phyloP scores from a whole-genome alignment of 495 filamentous ascomycete species.

The Tuber aestivum region DNA sequence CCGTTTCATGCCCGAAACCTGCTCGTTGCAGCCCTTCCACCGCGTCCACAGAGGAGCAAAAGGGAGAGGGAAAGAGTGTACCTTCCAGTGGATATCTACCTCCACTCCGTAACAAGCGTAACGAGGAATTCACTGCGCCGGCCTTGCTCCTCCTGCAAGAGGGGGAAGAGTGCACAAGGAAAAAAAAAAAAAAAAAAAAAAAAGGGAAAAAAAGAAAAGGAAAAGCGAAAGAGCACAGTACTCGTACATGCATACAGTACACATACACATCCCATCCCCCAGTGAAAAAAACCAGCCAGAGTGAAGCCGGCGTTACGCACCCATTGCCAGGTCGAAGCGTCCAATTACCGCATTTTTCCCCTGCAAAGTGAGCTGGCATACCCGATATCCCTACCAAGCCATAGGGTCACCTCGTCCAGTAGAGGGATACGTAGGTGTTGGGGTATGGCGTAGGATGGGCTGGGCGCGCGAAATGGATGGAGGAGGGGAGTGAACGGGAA shows the following conservation, averaged over 20 bases:
- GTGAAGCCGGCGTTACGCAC: slow-evolving; percentile 25
- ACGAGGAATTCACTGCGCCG: background rate
- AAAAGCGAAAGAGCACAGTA: no score
- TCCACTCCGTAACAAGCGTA: background rate
- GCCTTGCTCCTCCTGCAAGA: background rate
- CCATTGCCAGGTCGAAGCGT: slow-evolving; percentile 26
- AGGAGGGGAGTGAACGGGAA: background rate
- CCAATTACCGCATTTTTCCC: slow-evolving; percentile 35
- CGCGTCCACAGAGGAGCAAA: background rate
- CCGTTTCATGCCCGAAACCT: background rate
- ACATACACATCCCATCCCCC: no score
- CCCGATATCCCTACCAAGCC: slow-evolving; percentile 33
- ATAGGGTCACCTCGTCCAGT: slow-evolving; percentile 19
- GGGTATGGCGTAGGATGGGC: background rate
- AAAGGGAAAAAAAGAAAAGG: no score
- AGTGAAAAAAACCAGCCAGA: slow-evolving; percentile 5
- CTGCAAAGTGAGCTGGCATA: slow-evolving; percentile 39
- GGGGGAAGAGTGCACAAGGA: background rate
- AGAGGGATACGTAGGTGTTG: slow-evolving; percentile 26
- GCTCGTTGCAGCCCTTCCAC: background rate
- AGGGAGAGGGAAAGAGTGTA: background rate
- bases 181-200: background rate
- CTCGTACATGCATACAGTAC: background rate
- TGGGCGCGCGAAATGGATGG: background rate
- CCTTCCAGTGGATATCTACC: background rate